These are phyloP conservation scores for Raphanus hybrid DNA, from an alignment of 441 rosid species.

Conservation along the genomic window DNA sequence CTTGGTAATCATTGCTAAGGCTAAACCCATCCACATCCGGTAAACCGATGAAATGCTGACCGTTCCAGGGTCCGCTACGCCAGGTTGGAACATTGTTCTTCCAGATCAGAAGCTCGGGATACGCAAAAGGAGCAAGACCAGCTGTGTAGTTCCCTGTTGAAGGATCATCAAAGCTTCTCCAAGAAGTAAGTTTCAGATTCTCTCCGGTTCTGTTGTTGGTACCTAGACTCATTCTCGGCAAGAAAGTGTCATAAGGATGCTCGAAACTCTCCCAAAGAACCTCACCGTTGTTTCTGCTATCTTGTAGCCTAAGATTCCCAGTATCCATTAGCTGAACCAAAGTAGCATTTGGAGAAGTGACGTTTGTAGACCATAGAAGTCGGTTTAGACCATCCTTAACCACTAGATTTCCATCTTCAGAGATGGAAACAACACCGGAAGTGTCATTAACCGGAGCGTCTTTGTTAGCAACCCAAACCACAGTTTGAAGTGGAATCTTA, in stretches of 20 bases:
- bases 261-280: constrained; percentile 58
- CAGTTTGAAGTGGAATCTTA: constrained; percentile 19
- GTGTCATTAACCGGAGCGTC: constrained; percentile 49
- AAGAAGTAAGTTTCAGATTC: constrained; percentile 45
- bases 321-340: constrained; percentile 46
- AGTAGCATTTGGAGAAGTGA: constrained; percentile 32
- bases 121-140: constrained; percentile 36
- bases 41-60: constrained; percentile 48
- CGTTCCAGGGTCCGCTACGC: constrained; percentile 64
- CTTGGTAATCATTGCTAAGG: constrained; percentile 33
- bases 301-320: constrained; percentile 52
- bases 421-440: constrained; percentile 48
- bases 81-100: constrained; percentile 42
- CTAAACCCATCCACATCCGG: constrained; percentile 43
- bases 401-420: constrained; percentile 53
- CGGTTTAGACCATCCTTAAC: constrained; percentile 43
- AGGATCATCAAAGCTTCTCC: constrained; percentile 57
- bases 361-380: constrained; percentile 55
- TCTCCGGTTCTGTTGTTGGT: constrained; percentile 30
- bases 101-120: constrained; percentile 54
- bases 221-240: constrained; percentile 42
- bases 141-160: constrained; percentile 50
- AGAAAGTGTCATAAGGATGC: constrained; percentile 43
- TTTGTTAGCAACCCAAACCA: constrained; percentile 64
- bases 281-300: constrained; percentile 17